Evolutionary conservation across 2,329 filamentous ascomycete genomes (phyloP).

Genomic region (Aspergillus aculeatus): DNA sequence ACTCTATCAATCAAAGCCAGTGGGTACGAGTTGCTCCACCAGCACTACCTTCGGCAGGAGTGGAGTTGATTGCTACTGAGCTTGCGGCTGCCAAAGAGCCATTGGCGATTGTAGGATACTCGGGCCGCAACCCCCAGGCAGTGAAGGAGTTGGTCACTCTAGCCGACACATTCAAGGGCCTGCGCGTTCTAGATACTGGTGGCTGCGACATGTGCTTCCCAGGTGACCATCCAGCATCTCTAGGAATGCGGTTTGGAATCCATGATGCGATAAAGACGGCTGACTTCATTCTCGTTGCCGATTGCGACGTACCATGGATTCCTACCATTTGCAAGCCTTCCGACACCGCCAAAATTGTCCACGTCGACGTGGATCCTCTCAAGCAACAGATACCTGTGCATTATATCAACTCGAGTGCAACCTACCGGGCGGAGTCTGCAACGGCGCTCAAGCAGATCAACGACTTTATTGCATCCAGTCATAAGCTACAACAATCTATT

Average conservation of each 20-base stretch:
- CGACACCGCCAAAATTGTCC: constrained; percentile 58
- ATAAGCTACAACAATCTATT: constrained; percentile 45
- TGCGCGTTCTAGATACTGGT: constrained; percentile 54
- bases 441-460: constrained; percentile 69
- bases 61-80: constrained; percentile 45
- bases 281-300: constrained; percentile 79
- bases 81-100: constrained; percentile 50
- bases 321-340: constrained; percentile 68
- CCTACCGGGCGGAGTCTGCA: constrained; percentile 66
- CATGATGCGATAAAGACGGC: constrained; percentile 72
- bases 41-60: constrained; percentile 53
- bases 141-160: constrained; percentile 48
- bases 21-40: constrained; percentile 72
- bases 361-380: constrained; percentile 66
- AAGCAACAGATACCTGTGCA: constrained; percentile 73
- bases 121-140: constrained; percentile 46
- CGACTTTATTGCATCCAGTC: constrained; percentile 54
- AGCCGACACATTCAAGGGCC: constrained; percentile 48
- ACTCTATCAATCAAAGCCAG: constrained; percentile 63
- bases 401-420: constrained; percentile 64
- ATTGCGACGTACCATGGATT: constrained; percentile 94
- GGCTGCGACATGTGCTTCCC: constrained; percentile 55
- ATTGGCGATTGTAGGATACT: constrained; percentile 52
- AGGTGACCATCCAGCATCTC: constrained; percentile 53
- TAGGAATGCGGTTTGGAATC: constrained; percentile 71